Conservation (phyloP, 1,139 yeast species). For the Scheffersomyces titani region DNA sequence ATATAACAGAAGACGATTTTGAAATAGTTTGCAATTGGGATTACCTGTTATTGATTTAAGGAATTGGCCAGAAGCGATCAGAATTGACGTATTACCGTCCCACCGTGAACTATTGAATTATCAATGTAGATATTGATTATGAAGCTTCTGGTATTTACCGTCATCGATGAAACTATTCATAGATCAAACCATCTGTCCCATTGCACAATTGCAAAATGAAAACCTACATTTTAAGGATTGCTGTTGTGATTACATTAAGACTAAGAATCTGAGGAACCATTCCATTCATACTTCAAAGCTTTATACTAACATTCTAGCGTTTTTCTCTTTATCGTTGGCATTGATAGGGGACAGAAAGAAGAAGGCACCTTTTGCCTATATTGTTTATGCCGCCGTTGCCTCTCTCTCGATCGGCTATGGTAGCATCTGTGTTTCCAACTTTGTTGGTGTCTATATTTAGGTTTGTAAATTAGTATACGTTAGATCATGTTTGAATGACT, state of each 20-base stretch:
- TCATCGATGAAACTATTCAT: too few relatives aligned
- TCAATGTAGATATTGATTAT: neutral
- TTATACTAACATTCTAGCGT: slow-evolving; percentile 30
- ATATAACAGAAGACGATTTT: too few relatives aligned
- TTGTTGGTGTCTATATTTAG: slow-evolving; percentile 46
- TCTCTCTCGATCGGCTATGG: slow-evolving; percentile 42
- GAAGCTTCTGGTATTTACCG: too few relatives aligned
- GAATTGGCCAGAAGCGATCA: neutral
- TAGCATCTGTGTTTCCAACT: slow-evolving; percentile 40
- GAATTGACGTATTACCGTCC: neutral
- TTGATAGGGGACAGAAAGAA: slow-evolving; percentile 39
- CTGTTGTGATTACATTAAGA: neutral
- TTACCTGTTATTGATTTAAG: neutral
- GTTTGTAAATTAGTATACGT: neutral
- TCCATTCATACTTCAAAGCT: slow-evolving; percentile 12
- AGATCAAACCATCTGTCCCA: neutral
- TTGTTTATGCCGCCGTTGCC: slow-evolving; percentile 36
- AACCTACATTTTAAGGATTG: neutral
- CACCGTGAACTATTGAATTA: too few relatives aligned
- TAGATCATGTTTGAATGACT: neutral
- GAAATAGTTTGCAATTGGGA: neutral
- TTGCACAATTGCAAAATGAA: neutral
- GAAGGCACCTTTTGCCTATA: slow-evolving; percentile 26
- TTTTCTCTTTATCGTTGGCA: slow-evolving; percentile 37
- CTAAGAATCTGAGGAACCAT: slow-evolving; percentile 6